Evolutionary conservation across 139 green algal species (phyloP), one percentile per base, ranked within the genome.

Genomic region (Coccomyxa sp.): DNA sequence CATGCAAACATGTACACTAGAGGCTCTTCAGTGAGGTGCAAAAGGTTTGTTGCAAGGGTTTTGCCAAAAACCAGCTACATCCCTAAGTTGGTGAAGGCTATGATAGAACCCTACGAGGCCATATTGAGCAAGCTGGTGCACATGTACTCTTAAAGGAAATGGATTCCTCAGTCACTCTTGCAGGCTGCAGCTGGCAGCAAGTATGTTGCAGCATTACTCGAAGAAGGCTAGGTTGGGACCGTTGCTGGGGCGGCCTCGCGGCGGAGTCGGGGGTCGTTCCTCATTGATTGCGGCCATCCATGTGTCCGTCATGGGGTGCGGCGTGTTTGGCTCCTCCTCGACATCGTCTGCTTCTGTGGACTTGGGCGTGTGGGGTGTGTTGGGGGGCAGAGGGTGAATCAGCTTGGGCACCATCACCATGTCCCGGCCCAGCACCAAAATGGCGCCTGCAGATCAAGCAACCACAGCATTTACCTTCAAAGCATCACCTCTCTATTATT

Each of bases 371-470:
- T 89, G 90, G 14, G 91, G 90, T 16, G 89, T 91, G 60, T 91
- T 91, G 59, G 96, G 96, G 18, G 96, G 96, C 86, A 99, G 88
- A n/a, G 97, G 97, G 90, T 99, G 97, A 82, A 99, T 99, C 67
- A 99, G 90, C 89, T 99, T 99, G 32, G 97, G 97, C 82, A 99
- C 96, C 90, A 99, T 96, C 51, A 98, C 95, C 77, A 99, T 90
- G 87, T 99, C 97, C 9, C 97, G 87, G 7, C 97, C 97, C 63
- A 98, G 86, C 83, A 98, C 96, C 79, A 98, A 87, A 86, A 98
- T 98, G 17, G 96, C 96, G 21, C 96, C 87, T 87, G 81, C 28
- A 77, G 10, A 71, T 21, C 38, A 51, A 27, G 79, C 79, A 28
- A 58, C 16, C 28, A 51, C 38, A 75, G 66, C 25, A 75, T 10